Percentiles rank a stretch among this genome's conserved stretches.
Evolutionary conservation across 179 eudicot species (phyloP).

Genomic region (Corrigiola litoralis): DNA sequence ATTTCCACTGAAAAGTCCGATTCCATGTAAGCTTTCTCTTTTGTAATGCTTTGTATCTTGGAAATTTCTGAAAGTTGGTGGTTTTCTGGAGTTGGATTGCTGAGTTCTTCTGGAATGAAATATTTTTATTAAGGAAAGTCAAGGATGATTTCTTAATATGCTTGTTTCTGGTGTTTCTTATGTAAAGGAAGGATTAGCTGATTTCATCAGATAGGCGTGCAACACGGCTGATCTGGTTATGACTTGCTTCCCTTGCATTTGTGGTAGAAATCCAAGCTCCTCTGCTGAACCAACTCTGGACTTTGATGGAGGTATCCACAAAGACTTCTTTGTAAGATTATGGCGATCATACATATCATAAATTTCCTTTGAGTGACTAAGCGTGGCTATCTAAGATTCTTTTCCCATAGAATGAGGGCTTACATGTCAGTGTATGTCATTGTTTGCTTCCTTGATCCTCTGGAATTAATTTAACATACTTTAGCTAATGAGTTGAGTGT

Average conservation of each 20-base stretch:
- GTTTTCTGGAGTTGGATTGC: too few species aligned
- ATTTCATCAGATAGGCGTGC: constrained; percentile 1
- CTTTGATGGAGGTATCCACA: constrained; percentile 16
- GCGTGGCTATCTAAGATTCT: too few species aligned
- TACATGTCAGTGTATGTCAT: neutral
- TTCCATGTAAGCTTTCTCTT: neutral
- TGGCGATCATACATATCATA: neutral
- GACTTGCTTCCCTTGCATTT: constrained; percentile 24
- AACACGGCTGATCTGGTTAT: constrained; percentile 4
- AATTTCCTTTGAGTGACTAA: too few species aligned
- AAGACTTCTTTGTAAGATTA: neutral
- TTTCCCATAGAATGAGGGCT: neutral
- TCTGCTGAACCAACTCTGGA: constrained; percentile 5
- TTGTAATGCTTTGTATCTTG: too few species aligned
- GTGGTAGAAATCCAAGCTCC: constrained; percentile 6
- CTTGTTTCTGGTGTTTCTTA: neutral
- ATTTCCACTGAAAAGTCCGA: neutral
- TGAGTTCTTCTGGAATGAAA: neutral
- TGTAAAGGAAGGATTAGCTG: constrained; percentile 17
- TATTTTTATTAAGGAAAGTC: neutral
- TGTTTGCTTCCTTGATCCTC: too few species aligned
- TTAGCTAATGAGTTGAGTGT: too few species aligned
- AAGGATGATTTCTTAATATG: neutral
- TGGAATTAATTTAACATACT: too few species aligned
- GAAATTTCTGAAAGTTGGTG: neutral